Evolutionary conservation across 116 monocot genomes (phyloP), one percentile per base, ranked within the genome.

Genomic region (Papilionanthe hybrid): DNA sequence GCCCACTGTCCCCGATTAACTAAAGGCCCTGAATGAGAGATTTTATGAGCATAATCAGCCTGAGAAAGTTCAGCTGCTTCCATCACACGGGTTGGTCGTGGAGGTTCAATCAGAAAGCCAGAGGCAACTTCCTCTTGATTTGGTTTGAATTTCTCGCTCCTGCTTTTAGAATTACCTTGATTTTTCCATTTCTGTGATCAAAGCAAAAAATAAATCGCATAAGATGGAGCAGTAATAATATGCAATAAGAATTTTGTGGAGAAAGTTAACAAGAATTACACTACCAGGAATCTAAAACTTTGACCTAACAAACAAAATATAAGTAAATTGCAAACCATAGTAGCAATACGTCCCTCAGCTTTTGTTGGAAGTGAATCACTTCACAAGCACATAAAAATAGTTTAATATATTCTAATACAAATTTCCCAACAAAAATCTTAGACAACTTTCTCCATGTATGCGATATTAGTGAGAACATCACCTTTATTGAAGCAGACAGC

Each of bases 31-130:
- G 95, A 95, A 83, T 93, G 89, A 4, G 91, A 95, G 32, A 87
- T 56, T 83, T 89, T 90, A 78, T 83, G 85, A 48, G 84, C 15
- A 83, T 82, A 82, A 49, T 71, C 83, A 47, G 67, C 42, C 12
- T 84, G 84, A 74, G 83, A 78, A 76, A 85, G 77, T 66, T 91
- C 87, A 79, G 83, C 57, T 67, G 69, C 83, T 83, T 91, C 92
- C 5, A 77, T 75, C 12, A 11, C 50, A 30, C 82, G 77, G 22
- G 72, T 75, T 77, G 77, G 87, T 78, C 89, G 69, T 42, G 90
- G 93, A 20, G 97, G 94, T 72, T 98, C 98, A n/a, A 94, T 91
- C 7, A 85, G 94, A 80, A 98, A 92, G 22, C 94, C 93, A 44
- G 90, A 91, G 73, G 92, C 98, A 76, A 86, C 86, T 72, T 94